Conservation (phyloP, 441 rosid genomes). For the Rhodomyrtus psidioides region DNA sequence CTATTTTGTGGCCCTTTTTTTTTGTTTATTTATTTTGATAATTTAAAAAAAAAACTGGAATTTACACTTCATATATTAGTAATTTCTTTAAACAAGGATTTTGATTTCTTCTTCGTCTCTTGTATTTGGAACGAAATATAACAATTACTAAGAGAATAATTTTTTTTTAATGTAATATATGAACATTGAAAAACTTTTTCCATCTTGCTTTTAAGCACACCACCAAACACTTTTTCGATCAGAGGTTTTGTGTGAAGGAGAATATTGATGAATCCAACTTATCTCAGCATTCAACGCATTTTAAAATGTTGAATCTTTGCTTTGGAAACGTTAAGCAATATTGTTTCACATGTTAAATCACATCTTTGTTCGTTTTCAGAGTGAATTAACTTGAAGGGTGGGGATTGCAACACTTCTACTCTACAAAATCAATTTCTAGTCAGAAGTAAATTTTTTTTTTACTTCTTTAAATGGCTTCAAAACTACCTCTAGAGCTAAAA, state of each 20-base stretch:
- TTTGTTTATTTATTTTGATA: not conserved
- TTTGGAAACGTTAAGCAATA: not conserved
- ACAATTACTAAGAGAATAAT: not conserved
- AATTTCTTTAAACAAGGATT: not conserved
- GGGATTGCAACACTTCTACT: too few relatives aligned
- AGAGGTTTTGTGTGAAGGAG: not conserved
- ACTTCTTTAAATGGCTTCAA: too few relatives aligned
- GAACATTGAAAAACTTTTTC: not conserved
- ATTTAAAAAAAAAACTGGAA: too few relatives aligned
- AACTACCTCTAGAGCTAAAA: too few relatives aligned
- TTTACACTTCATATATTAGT: too few relatives aligned
- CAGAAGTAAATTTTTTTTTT: too few relatives aligned
- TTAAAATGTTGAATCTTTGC: not conserved
- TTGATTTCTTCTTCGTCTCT: too few relatives aligned
- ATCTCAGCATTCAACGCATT: accelerated
- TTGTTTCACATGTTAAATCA: not conserved
- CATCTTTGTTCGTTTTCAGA: not conserved
- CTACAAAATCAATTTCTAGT: too few relatives aligned
- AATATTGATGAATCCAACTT: not conserved
- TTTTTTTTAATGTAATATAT: too few relatives aligned
- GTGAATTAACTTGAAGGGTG: not conserved
- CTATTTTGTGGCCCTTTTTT: too few relatives aligned
- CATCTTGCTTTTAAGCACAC: not conserved
- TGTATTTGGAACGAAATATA: too few relatives aligned
- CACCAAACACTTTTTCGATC: too few relatives aligned